These are phyloP conservation scores for Chenopodium berlandieri DNA, from an alignment of 148 eudicot species.

Conservation along the genomic window DNA sequence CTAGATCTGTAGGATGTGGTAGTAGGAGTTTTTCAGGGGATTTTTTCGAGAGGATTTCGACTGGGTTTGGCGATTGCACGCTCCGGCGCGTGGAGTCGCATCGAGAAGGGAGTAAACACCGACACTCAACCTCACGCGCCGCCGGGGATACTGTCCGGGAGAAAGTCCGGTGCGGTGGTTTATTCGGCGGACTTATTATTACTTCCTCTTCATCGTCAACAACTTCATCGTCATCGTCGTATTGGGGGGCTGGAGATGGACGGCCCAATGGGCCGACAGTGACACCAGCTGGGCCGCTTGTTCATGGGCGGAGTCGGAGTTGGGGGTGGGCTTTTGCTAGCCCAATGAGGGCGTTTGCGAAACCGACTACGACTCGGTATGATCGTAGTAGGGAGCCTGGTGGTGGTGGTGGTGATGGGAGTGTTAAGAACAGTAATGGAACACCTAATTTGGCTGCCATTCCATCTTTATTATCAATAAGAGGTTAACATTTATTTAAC, in stretches of 20 bases:
- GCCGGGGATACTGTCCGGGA: conserved; percentile 45
- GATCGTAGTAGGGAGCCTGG: neutral
- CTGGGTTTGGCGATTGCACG: conserved; percentile 88
- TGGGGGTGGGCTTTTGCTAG: conserved; percentile 95
- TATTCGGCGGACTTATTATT: conserved; percentile 73
- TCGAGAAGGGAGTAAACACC: conserved; percentile 48
- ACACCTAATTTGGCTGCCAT: conserved; percentile 58
- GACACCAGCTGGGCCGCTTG: conserved; percentile 29
- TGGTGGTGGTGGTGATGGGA: neutral
- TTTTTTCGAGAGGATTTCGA: conserved; percentile 75
- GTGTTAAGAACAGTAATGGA: conserved; percentile 17
- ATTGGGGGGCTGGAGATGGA: conserved; percentile 37
- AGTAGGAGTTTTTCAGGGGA: conserved; percentile 91
- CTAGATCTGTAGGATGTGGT: conserved; percentile 95
- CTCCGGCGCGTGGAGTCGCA: conserved; percentile 85
- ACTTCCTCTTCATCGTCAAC: conserved; percentile 53
- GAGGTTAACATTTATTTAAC: conserved; percentile 31
- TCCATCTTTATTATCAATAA: conserved; percentile 73
- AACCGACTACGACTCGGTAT: conserved; percentile 6
- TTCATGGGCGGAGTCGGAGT: conserved; percentile 56
- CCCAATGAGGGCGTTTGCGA: conserved; percentile 66
- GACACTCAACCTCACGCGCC: conserved; percentile 27
- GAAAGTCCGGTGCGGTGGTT: conserved; percentile 73
- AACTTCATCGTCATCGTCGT: conserved; percentile 41
- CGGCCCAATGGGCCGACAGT: conserved; percentile 17